Percentiles rank a stretch among this genome's conserved stretches.
Evolutionary conservation across 495 filamentous ascomycete genomes (phyloP).

Genomic region (Emericellopsis terricola): DNA sequence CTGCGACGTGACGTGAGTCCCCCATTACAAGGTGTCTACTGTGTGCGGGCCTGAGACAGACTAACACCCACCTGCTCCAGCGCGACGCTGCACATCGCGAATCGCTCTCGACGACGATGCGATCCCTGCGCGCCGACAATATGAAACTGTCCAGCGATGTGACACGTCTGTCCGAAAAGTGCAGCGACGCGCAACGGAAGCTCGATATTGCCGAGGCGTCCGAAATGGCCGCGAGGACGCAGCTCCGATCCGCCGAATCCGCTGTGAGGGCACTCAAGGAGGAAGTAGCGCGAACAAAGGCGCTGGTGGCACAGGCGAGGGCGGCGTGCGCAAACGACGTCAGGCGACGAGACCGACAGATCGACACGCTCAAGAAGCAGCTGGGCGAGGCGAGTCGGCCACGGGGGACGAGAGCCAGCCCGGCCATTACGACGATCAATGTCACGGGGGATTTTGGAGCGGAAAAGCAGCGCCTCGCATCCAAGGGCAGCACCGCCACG

Average conservation of each 20-base stretch:
- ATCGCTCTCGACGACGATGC: slow-evolving; percentile 60
- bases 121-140: slow-evolving; percentile 50
- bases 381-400: slow-evolving; percentile 29
- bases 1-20: slow-evolving; percentile 56
- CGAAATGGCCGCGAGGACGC: slow-evolving; percentile 47
- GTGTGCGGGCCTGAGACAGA: background rate
- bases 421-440: slow-evolving; percentile 33
- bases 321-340: slow-evolving; percentile 82
- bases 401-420: slow-evolving; percentile 25
- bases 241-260: slow-evolving; percentile 52
- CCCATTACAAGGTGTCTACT: background rate
- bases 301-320: slow-evolving; percentile 60
- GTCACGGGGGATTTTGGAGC: slow-evolving; percentile 30
- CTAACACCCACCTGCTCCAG: slow-evolving; percentile 19
- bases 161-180: slow-evolving; percentile 43
- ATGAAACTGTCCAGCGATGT: slow-evolving; percentile 46
- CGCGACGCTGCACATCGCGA: slow-evolving; percentile 79
- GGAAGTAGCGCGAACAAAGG: slow-evolving; percentile 61
- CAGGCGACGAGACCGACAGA: slow-evolving; percentile 75
- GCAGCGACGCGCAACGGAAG: slow-evolving; percentile 54
- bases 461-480: slow-evolving; percentile 12
- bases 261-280: slow-evolving; percentile 55
- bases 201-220: slow-evolving; percentile 56
- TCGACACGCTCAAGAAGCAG: slow-evolving; percentile 75
- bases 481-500: slow-evolving; percentile 30